These are phyloP conservation scores for Saccharomycopsis fermentans DNA, from an alignment of 805 yeast genomes.

Conservation along the genomic window DNA sequence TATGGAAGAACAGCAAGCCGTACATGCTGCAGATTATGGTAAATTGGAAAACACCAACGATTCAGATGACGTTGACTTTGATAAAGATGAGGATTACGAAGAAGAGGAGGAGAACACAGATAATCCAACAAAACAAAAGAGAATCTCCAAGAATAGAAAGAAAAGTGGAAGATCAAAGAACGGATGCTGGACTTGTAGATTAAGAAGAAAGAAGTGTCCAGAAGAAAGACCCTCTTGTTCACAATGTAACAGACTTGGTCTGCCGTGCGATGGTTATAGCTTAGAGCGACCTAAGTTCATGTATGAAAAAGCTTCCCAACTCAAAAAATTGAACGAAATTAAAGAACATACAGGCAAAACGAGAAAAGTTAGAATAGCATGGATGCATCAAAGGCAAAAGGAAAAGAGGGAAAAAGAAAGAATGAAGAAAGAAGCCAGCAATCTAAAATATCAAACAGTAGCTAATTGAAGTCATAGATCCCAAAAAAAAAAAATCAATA, in stretches of 20 bases:
- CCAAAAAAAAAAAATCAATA: no score
- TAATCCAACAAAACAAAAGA: background rate
- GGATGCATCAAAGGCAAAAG: slow-evolving; percentile 16
- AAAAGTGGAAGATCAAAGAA: slow-evolving; percentile 34
- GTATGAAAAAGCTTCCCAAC: slow-evolving; percentile 32
- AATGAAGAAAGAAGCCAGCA: background rate
- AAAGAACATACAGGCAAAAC: slow-evolving; percentile 36
- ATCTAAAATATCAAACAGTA: background rate
- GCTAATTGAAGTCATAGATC: background rate
- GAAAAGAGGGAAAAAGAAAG: background rate
- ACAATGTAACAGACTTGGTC: slow-evolving; percentile 46
- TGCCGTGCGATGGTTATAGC: slow-evolving; percentile 50
- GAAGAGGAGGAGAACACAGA: slow-evolving; percentile 1
- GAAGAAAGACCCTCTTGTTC: slow-evolving; percentile 52
- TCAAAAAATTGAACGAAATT: slow-evolving; percentile 39
- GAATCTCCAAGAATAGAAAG: slow-evolving; percentile 10
- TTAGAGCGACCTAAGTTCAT: slow-evolving; percentile 45
- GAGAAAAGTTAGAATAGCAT: slow-evolving; percentile 29
- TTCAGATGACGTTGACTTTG: slow-evolving; percentile 5
- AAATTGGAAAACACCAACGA: background rate
- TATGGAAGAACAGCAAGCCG: background rate
- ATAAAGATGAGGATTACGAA: slow-evolving; percentile 17
- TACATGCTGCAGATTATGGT: background rate
- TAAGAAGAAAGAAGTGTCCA: slow-evolving; percentile 64
- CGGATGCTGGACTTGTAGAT: slow-evolving; percentile 76